phyloP scores from a whole-genome alignment of 2,329 filamentous ascomycete species.

The Alternaria solani region DNA sequence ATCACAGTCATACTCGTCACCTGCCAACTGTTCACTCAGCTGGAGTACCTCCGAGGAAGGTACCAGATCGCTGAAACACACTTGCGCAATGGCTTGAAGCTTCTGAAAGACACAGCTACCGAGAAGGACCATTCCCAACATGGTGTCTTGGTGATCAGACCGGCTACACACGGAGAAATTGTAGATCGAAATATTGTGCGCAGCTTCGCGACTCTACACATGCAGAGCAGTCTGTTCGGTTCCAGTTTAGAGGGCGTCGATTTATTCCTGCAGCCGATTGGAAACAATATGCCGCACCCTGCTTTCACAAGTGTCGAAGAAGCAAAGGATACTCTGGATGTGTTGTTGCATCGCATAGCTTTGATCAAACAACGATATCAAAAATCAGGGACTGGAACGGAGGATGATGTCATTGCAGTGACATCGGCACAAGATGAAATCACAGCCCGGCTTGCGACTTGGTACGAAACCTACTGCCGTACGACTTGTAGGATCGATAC shows the following conservation, averaged over 20 bases:
- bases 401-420: background rate
- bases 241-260: conserved; percentile 1
- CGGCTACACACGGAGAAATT: conserved; percentile 29
- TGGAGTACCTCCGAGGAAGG: conserved; percentile 54
- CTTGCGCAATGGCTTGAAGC: conserved; percentile 52
- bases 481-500: background rate
- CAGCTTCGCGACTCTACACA: conserved; percentile 46
- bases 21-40: conserved; percentile 53
- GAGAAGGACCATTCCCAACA: background rate
- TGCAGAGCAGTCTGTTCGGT: conserved; percentile 29
- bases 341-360: conserved; percentile 8
- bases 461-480: conserved; percentile 4
- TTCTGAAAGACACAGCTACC: conserved; percentile 43
- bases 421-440: background rate
- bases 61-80: conserved; percentile 50
- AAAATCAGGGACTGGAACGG: background rate
- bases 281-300: background rate
- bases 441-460: background rate
- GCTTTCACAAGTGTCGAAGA: conserved; percentile 10
- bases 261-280: conserved; percentile 2
- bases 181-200: conserved; percentile 57
- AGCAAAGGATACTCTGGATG: conserved; percentile 18
- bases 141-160: background rate
- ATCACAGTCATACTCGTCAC: conserved; percentile 51
- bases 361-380: conserved; percentile 3